Percentiles rank a stretch among this genome's conserved stretches.
phyloP scores from a whole-genome alignment of 768 basidiomycete genomes.

The Collybia sp. region DNA sequence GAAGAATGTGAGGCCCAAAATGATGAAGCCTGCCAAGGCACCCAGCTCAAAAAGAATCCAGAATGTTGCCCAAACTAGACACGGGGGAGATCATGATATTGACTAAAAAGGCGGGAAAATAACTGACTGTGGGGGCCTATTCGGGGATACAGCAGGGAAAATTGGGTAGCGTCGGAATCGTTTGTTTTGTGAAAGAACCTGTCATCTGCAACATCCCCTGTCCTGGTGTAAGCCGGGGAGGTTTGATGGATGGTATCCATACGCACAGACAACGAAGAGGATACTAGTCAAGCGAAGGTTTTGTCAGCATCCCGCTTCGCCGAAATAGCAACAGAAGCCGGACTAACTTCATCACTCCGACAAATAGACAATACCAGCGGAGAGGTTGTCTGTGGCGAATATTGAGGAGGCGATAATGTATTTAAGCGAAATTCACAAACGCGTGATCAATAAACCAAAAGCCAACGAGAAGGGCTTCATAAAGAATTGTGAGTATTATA shows the following conservation, averaged over 20 bases:
- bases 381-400: constrained; percentile 56
- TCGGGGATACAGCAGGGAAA: constrained; percentile 65
- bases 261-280: constrained; percentile 84
- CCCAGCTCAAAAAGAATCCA: constrained; percentile 82
- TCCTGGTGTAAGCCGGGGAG: not conserved
- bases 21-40: constrained; percentile 70
- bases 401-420: not conserved
- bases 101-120: not conserved
- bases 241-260: not conserved
- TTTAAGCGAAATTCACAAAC: constrained; percentile 36
- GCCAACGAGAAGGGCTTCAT: constrained; percentile 83
- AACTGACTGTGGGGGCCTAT: constrained; percentile 67
- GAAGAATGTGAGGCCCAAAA: constrained; percentile 82
- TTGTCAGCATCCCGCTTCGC: not conserved
- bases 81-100: not conserved
- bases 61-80: constrained; percentile 74
- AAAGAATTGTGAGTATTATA: constrained; percentile 73
- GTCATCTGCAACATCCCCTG: constrained; percentile 94
- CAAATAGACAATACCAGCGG: constrained; percentile 78
- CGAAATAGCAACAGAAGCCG: not conserved
- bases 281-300: constrained; percentile 41
- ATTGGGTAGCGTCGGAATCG: constrained; percentile 91
- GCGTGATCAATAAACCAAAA: constrained; percentile 96
- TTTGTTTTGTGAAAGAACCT: constrained; percentile 93
- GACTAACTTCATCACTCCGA: constrained; percentile 81